Evolutionary conservation across 805 yeast genomes (phyloP), one percentile per base, ranked within the genome.

Genomic region (Ogataea pini): DNA sequence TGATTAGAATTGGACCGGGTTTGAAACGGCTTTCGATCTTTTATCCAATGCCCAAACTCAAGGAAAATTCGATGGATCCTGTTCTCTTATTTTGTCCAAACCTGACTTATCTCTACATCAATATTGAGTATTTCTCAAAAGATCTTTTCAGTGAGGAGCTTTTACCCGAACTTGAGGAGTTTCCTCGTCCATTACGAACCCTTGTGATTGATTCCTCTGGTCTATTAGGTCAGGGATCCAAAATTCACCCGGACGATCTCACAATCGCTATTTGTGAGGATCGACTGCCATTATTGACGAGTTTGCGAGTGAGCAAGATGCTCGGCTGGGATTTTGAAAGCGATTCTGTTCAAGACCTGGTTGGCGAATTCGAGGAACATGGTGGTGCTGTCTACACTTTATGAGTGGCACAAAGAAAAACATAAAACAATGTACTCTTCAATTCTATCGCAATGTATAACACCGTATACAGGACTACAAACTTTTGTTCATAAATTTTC

Each of bases 401-500:
- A 68, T 45, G 63, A 63, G 27, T 17, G 17, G n/a, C 18, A n/a
- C 27, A 13, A 39, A 28, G 31, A 5, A 31, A 31, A 31, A 31
- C n/a, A 13, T 17, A 31, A 13, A 31, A 13, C 34, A 31, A 13
- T 12, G 9, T 28, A 12, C 9, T 28, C 40, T 36, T 37, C 31
- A 25, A 28, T 42, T 38, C 42, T 37, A 37, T 37, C 41, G 41
- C 41, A 37, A 13, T 10, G 27, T 37, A 37, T 37, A 29, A 31
- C 34, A n/a, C 34, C 34, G 17, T 19, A 27, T 20, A 18, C 34
- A 25, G 9, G 32, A 13, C 51, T 57, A 85, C 60, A 89, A 76
- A 58, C 86, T 80, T 69, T 91, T 89, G 72, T 94, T 94, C 99
- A 94, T 94, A 67, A 94, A 94, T 66, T 89, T 82, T 71, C 96